A percentile compares a stretch with the other conserved stretches of the same genome.
These are phyloP conservation scores for Papiliotrema flavescens DNA, from an alignment of 1,284 basidiomycete genomes.

Conservation along the genomic window DNA sequence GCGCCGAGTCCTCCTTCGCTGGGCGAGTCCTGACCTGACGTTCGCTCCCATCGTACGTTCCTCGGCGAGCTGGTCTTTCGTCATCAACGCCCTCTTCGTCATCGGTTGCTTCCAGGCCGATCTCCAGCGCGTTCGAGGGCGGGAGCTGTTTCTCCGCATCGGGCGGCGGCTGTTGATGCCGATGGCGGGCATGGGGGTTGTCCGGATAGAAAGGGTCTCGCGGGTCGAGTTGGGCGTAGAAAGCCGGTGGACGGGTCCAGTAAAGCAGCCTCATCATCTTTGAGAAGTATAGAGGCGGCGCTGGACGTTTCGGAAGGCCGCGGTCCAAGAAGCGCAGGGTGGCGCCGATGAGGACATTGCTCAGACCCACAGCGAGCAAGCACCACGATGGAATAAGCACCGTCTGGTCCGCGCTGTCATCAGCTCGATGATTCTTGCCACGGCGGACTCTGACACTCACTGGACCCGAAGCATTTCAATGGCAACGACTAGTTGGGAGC, in stretches of 20 bases:
- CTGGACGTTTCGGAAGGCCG: conserved; percentile 20
- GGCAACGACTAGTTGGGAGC: conserved; percentile 20
- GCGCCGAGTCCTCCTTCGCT: background rate
- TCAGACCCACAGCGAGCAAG: conserved; percentile 17
- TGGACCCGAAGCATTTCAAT: conserved; percentile 18
- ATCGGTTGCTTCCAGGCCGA: conserved; percentile 17
- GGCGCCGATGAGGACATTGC: conserved; percentile 15
- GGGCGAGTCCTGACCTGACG: conserved; percentile 4
- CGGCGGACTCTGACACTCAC: too few species aligned
- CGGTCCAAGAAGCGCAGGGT: conserved; percentile 17
- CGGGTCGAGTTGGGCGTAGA: conserved; percentile 15
- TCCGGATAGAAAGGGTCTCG: background rate
- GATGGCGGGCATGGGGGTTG: background rate
- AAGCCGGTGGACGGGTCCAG: conserved; percentile 17
- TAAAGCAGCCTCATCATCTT: conserved; percentile 17
- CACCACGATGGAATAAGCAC: conserved; percentile 21
- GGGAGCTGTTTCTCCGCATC: conserved; percentile 4
- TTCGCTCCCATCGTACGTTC: background rate
- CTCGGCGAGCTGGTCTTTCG: background rate
- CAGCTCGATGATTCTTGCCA: too few species aligned
- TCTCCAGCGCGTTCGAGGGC: conserved; percentile 13
- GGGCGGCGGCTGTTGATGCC: background rate
- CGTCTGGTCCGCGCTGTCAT: conserved; percentile 12
- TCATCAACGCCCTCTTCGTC: conserved; percentile 3
- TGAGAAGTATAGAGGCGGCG: conserved; percentile 28